phyloP scores from a whole-genome alignment of 2,329 filamentous ascomycete species.

The Trichoderma gracile region DNA sequence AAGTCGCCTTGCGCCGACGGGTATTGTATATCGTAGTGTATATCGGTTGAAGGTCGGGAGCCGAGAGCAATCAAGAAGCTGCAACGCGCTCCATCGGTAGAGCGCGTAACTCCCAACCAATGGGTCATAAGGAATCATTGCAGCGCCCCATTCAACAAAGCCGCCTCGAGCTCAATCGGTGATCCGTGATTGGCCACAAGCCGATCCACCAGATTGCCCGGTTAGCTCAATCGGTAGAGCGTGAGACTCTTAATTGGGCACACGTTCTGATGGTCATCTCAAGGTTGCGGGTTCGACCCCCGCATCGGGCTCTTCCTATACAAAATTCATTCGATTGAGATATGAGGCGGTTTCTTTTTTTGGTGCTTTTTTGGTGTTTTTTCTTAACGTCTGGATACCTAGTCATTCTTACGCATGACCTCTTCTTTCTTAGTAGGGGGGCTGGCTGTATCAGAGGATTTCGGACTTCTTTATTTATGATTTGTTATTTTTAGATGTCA shows the following conservation, averaged over 20 bases:
- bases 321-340: neutral
- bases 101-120: too few relatives aligned
- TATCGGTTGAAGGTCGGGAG: neutral
- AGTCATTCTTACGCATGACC: too few relatives aligned
- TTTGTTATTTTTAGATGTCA: too few relatives aligned
- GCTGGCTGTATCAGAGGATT: too few relatives aligned
- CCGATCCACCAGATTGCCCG: conserved; percentile 31
- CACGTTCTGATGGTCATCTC: conserved; percentile 42
- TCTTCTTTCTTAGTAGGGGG: too few relatives aligned
- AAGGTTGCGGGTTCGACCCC: conserved; percentile 58
- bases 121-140: too few relatives aligned
- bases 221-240: conserved; percentile 59
- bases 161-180: neutral
- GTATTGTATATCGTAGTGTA: too few relatives aligned
- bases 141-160: too few relatives aligned
- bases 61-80: neutral
- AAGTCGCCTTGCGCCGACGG: too few relatives aligned
- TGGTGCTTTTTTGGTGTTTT: neutral
- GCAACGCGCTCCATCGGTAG: too few relatives aligned
- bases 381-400: too few relatives aligned
- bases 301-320: conserved; percentile 46
- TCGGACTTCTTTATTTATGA: too few relatives aligned
- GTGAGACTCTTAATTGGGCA: conserved; percentile 62
- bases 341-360: conserved; percentile 6
- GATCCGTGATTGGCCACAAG: neutral